These are phyloP conservation scores for Mycothermus thermophilus DNA, from an alignment of 495 filamentous ascomycete species.

Conservation along the genomic window DNA sequence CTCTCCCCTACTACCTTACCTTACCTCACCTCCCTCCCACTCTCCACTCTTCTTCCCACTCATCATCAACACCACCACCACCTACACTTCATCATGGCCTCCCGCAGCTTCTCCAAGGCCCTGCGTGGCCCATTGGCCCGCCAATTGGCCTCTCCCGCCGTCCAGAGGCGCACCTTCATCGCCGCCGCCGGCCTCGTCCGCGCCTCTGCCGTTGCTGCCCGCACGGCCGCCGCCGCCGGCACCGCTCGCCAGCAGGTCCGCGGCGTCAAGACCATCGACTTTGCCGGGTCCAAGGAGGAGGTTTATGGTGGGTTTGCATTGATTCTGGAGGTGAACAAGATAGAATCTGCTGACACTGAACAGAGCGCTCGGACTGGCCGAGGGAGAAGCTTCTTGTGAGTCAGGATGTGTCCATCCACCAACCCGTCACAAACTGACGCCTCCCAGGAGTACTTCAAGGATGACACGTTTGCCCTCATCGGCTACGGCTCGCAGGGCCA, in stretches of 20 bases:
- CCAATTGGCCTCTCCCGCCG: constrained; percentile 51
- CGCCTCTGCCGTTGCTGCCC: constrained; percentile 37
- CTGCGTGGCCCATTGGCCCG: constrained; percentile 60
- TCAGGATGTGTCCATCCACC: constrained; percentile 11
- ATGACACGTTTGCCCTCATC: constrained; percentile 97
- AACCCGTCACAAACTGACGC: neutral
- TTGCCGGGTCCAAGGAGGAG: constrained; percentile 80
- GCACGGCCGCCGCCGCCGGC: constrained; percentile 35
- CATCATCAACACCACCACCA: constrained; percentile 21
- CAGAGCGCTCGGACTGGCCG: constrained; percentile 97
- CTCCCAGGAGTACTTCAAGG: constrained; percentile 95
- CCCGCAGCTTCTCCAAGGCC: constrained; percentile 67
- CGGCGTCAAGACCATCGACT: constrained; percentile 83
- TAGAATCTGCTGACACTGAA: neutral
- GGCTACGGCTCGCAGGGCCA: constrained; percentile 97
- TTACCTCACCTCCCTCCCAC: constrained; percentile 9
- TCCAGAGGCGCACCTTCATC: constrained; percentile 57
- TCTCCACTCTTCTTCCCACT: constrained; percentile 10
- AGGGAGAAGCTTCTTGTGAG: constrained; percentile 86
- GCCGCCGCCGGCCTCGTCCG: constrained; percentile 47
- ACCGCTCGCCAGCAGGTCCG: constrained; percentile 48
- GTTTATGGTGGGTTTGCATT: constrained; percentile 58
- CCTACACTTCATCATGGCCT: constrained; percentile 57
- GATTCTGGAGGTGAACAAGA: neutral
- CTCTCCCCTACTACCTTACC: constrained; percentile 4